Conservation (phyloP, 257 asterid genomes). For the Solanum ossicruentum region DNA sequence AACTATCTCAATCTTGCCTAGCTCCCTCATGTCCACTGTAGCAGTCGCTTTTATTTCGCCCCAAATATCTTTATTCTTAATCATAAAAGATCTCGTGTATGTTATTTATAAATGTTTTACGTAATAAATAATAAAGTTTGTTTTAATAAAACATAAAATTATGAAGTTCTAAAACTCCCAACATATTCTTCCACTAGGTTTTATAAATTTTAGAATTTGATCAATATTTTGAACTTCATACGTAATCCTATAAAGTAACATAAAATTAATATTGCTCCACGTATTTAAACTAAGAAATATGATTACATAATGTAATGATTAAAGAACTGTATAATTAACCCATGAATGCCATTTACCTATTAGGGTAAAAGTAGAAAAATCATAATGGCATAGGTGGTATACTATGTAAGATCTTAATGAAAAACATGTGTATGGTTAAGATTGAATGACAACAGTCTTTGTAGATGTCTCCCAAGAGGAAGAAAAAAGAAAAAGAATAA, state of each 20-base stretch:
- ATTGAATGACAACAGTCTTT: constrained; percentile 4
- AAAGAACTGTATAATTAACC: background rate
- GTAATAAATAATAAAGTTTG: background rate
- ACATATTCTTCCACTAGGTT: background rate
- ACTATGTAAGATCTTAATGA: background rate
- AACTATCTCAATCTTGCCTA: background rate
- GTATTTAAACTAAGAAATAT: background rate
- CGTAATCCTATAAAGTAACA: background rate
- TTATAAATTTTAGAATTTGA: background rate
- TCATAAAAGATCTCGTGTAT: background rate
- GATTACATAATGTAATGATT: background rate
- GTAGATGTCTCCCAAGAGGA: constrained; percentile 1
- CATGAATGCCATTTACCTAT: background rate
- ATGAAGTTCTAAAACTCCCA: background rate
- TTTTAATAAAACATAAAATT: background rate
- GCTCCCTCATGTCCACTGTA: background rate
- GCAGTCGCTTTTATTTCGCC: background rate
- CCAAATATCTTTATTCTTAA: background rate
- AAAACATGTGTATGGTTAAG: background rate
- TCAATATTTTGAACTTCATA: background rate
- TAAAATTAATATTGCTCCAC: background rate
- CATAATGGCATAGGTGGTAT: background rate
- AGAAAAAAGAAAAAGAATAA: background rate
- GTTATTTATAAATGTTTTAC: background rate
- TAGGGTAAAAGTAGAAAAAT: background rate